Evolutionary conservation across 2,329 filamentous ascomycete species (phyloP).

Genomic region (Malbranchea zuffiana): DNA sequence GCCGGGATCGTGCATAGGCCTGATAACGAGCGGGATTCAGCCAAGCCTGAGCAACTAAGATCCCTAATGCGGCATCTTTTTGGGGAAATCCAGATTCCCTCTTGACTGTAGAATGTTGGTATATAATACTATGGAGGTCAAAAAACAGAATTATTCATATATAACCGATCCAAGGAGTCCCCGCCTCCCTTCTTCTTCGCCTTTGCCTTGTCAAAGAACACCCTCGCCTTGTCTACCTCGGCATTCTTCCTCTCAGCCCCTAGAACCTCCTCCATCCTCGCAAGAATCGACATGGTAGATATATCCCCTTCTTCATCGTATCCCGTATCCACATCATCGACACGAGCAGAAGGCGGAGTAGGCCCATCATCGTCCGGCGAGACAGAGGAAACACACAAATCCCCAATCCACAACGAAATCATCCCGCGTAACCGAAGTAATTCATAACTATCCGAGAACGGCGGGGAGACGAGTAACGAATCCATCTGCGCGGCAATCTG

Average conservation of each 20-base stretch:
- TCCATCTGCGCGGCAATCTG: slow-evolving; percentile 61
- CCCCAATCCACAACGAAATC: slow-evolving; percentile 62
- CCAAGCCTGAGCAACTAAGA: no score
- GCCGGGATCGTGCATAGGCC: no score
- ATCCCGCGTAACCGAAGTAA: slow-evolving; percentile 63
- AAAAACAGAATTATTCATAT: slow-evolving; percentile 19
- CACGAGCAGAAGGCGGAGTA: no score
- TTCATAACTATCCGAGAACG: slow-evolving; percentile 56
- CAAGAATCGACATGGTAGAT: slow-evolving; percentile 18
- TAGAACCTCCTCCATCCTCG: slow-evolving; percentile 23
- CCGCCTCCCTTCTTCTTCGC: slow-evolving; percentile 23
- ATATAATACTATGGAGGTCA: no score
- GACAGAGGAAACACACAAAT: slow-evolving; percentile 42
- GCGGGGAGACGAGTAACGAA: slow-evolving; percentile 54
- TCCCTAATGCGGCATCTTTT: no score
- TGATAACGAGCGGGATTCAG: no score
- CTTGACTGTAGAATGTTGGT: no score
- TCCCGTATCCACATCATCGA: not conserved
- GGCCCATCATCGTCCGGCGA: slow-evolving; percentile 17
- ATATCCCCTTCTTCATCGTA: slow-evolving; percentile 8
- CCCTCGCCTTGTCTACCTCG: slow-evolving; percentile 25
- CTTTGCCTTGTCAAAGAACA: slow-evolving; percentile 27
- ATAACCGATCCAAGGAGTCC: slow-evolving; percentile 22
- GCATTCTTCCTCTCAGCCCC: slow-evolving; percentile 25
- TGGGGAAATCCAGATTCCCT: no score